Conservation (phyloP, 148 eudicot species). For the Camellia sinensis region DNA sequence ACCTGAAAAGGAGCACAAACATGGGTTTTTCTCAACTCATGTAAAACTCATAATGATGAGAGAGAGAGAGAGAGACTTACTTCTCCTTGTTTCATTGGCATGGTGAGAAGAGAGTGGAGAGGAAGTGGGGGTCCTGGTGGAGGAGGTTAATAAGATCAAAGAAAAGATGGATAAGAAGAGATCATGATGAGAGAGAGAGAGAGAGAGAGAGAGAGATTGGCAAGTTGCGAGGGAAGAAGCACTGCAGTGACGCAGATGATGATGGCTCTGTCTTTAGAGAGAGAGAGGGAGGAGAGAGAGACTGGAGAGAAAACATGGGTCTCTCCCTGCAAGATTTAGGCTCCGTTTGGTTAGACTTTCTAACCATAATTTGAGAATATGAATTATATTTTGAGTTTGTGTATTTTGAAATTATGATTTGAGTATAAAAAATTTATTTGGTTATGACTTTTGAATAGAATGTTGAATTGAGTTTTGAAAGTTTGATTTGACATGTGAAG, state of each 20-base stretch:
- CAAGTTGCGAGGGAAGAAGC: background rate
- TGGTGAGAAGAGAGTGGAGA: background rate
- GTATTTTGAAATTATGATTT: no score
- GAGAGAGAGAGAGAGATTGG: constrained; percentile 13
- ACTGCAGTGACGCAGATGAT: constrained; percentile 11
- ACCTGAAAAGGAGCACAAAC: constrained; percentile 2
- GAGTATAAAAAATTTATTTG: no score
- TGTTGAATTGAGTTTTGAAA: no score
- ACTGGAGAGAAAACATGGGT: background rate
- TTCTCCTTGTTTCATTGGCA: background rate
- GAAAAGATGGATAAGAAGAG: no score
- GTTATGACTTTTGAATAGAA: no score
- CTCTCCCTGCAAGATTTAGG: background rate
- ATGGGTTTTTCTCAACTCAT: background rate
- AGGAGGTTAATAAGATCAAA: background rate
- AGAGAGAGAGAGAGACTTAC: constrained; percentile 3
- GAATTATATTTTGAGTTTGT: no score
- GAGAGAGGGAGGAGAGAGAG: background rate
- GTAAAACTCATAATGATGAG: background rate
- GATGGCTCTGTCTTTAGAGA: background rate
- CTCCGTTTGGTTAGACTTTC: no score
- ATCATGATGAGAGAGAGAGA: background rate
- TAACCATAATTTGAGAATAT: no score
- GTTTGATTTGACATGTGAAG: no score
- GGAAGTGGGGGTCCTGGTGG: background rate